A percentile compares a stretch with the other conserved stretches of the same genome.
Evolutionary conservation across 805 yeast genomes (phyloP).

Genomic region (Teunomyces tritomae): DNA sequence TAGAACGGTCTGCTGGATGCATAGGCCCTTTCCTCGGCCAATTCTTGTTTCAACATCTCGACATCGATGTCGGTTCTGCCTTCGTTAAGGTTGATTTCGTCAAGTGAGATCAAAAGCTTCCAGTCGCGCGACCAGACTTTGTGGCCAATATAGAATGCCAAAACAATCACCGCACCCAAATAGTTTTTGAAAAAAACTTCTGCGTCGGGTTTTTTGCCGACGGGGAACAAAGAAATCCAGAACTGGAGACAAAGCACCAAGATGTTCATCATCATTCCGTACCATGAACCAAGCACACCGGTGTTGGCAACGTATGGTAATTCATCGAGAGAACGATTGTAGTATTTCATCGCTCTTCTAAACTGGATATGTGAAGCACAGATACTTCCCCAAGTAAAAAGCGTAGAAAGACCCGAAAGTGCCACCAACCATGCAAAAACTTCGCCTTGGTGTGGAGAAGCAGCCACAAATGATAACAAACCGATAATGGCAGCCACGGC

Average conservation of each 20-base stretch:
- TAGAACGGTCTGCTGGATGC: constrained; percentile 20
- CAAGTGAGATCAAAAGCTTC: constrained; percentile 5
- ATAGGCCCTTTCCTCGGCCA: constrained; percentile 16
- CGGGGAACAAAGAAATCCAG: constrained; percentile 34
- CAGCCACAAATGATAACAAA: constrained; percentile 39
- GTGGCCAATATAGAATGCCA: constrained; percentile 13
- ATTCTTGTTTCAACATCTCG: constrained; percentile 12
- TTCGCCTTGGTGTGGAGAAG: constrained; percentile 33
- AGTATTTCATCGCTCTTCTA: constrained; percentile 21
- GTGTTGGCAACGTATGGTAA: constrained; percentile 55
- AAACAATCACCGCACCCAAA: constrained; percentile 13
- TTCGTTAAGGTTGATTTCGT: constrained; percentile 11
- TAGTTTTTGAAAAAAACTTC: constrained; percentile 13
- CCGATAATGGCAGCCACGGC: constrained; percentile 32
- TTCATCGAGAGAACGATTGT: constrained; percentile 42
- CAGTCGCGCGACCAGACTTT: constrained; percentile 10
- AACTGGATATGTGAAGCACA: constrained; percentile 23
- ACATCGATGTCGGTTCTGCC: constrained; percentile 10
- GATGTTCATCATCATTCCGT: constrained; percentile 23
- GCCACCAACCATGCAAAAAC: constrained; percentile 34
- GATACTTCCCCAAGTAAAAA: constrained; percentile 29
- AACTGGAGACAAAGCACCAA: constrained; percentile 31
- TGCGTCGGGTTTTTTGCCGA: constrained; percentile 17
- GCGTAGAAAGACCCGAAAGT: constrained; percentile 25
- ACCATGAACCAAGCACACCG: constrained; percentile 35